phyloP scores from a whole-genome alignment of 2,329 filamentous ascomycete species.

The Pyrenochaeta sp. region DNA sequence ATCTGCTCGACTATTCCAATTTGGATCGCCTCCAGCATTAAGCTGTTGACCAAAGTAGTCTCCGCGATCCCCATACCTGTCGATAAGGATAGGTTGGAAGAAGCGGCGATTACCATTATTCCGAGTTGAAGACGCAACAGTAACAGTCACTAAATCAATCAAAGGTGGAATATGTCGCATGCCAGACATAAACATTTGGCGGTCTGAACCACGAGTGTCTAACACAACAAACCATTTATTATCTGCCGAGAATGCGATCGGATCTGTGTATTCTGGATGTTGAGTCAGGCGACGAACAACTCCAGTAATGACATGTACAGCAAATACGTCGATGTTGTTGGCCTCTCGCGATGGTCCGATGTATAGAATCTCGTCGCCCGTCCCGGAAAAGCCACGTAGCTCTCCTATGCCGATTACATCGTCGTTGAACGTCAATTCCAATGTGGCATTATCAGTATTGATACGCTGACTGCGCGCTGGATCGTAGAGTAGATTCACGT shows the following conservation, averaged over 20 bases:
- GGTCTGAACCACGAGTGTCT: slow-evolving; percentile 55
- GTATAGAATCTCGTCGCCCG: slow-evolving; percentile 55
- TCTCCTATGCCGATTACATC: slow-evolving; percentile 52
- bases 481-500: slow-evolving; percentile 47
- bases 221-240: slow-evolving; percentile 54
- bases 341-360: slow-evolving; percentile 54
- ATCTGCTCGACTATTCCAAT: slow-evolving; percentile 61
- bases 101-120: slow-evolving; percentile 59
- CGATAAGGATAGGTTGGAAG: slow-evolving; percentile 58
- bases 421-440: slow-evolving; percentile 42
- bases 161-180: slow-evolving; percentile 57
- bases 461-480: background rate
- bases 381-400: slow-evolving; percentile 56
- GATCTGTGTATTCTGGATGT: slow-evolving; percentile 58
- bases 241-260: slow-evolving; percentile 54
- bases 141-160: slow-evolving; percentile 38
- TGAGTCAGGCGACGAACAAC: slow-evolving; percentile 53
- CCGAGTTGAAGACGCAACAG: slow-evolving; percentile 50
- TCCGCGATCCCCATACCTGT: slow-evolving; percentile 56
- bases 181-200: slow-evolving; percentile 54
- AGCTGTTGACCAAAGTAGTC: slow-evolving; percentile 55
- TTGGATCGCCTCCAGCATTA: slow-evolving; percentile 54
- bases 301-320: slow-evolving; percentile 53
- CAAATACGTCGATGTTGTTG: slow-evolving; percentile 58
- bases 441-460: slow-evolving; percentile 2